Conservation (phyloP, 2,329 filamentous ascomycete species). For the Dissoconium aciculare region DNA sequence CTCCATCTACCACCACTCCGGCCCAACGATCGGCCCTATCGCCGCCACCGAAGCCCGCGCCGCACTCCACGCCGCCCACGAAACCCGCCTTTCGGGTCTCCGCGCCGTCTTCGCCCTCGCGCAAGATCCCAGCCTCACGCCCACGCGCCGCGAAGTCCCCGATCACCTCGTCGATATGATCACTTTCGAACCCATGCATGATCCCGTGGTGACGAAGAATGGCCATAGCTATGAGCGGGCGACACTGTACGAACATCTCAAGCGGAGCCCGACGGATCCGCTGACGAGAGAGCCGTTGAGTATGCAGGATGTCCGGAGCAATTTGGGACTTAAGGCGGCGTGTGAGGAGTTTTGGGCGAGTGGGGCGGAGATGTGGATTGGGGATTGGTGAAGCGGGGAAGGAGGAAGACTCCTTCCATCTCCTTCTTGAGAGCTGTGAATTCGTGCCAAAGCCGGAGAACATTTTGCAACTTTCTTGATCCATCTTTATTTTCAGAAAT, state of each 20-base stretch:
- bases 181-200: conserved; percentile 23
- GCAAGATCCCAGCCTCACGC: conserved; percentile 22
- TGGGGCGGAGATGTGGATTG: conserved; percentile 74
- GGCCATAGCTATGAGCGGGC: conserved; percentile 83
- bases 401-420: too few species aligned
- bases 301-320: conserved; percentile 59
- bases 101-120: conserved; percentile 33
- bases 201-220: conserved; percentile 52
- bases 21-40: conserved; percentile 28
- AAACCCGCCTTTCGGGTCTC: conserved; percentile 31
- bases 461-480: too few species aligned
- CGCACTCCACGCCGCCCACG: conserved; percentile 29
- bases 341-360: conserved; percentile 72
- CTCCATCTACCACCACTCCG: conserved; percentile 17
- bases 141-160: conserved; percentile 43
- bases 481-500: too few species aligned
- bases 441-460: too few species aligned
- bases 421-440: too few species aligned
- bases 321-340: conserved; percentile 64
- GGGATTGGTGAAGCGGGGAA: conserved; percentile 19
- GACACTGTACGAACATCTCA: conserved; percentile 73
- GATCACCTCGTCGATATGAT: conserved; percentile 61
- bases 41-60: conserved; percentile 34
- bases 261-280: conserved; percentile 60
- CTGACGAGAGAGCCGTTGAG: conserved; percentile 63